Evolutionary conservation across 2,329 filamentous ascomycete genomes (phyloP).

Genomic region (Aspergillus sp.): DNA sequence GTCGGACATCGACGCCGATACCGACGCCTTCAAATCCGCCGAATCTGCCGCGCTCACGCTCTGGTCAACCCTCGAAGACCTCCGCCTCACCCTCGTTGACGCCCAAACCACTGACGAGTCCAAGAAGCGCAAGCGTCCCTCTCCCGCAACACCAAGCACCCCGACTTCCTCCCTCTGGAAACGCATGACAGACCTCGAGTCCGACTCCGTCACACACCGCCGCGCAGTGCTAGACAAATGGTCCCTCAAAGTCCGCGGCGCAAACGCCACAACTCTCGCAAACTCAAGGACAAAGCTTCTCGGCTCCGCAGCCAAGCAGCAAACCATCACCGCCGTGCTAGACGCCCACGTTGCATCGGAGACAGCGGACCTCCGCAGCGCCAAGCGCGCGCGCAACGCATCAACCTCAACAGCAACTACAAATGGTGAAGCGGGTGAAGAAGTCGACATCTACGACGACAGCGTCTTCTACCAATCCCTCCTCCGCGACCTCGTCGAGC

Average conservation of each 20-base stretch:
- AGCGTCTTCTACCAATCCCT: conserved; percentile 92
- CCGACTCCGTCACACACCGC: conserved; percentile 59
- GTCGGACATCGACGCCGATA: conserved; percentile 36
- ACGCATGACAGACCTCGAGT: conserved; percentile 67
- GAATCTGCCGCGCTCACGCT: conserved; percentile 83
- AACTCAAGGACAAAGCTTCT: conserved; percentile 62
- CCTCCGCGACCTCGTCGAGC: conserved; percentile 88
- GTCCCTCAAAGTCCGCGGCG: conserved; percentile 72
- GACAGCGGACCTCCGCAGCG: conserved; percentile 27
- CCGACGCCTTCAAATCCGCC: conserved; percentile 66
- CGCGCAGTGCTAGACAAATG: conserved; percentile 81
- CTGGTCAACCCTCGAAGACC: conserved; percentile 66
- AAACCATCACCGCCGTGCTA: conserved; percentile 49
- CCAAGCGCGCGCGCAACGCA: conserved; percentile 32
- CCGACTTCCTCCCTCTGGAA: conserved; percentile 70
- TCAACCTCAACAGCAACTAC: conserved; percentile 2
- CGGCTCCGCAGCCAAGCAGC: conserved; percentile 50
- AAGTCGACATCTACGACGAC: conserved; percentile 91
- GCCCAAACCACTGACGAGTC: conserved; percentile 32
- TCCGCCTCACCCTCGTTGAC: conserved; percentile 41
- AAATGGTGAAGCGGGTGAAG: conserved; percentile 36
- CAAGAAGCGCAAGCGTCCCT: conserved; percentile 49
- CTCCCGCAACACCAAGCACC: conserved; percentile 52
- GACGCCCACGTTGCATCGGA: conserved; percentile 47
- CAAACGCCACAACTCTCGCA: conserved; percentile 51